A percentile compares a stretch with the other conserved stretches of the same genome.
Evolutionary conservation across 148 eudicot genomes (phyloP).

Genomic region (Persicaria maculosa): DNA sequence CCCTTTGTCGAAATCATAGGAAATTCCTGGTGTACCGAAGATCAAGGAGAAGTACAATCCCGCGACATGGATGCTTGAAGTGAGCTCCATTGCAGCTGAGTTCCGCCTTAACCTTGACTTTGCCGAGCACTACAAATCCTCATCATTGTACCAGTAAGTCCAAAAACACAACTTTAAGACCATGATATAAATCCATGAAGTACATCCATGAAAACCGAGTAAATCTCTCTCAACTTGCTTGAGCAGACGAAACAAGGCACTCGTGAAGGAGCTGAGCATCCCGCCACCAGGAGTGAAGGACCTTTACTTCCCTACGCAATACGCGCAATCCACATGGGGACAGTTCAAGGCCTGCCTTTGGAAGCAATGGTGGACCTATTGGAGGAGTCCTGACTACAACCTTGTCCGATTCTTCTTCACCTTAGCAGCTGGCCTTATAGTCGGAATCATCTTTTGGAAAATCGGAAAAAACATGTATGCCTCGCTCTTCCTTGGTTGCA

Average conservation of each 20-base stretch:
- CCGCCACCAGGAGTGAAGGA: slow-evolving; percentile 56
- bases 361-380: slow-evolving; percentile 75
- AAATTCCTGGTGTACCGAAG: slow-evolving; percentile 50
- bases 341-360: slow-evolving; percentile 67
- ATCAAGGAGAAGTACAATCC: slow-evolving; percentile 64
- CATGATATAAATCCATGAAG: not conserved
- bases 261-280: slow-evolving; percentile 48
- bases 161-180: not conserved
- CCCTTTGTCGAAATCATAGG: slow-evolving; percentile 17
- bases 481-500: not conserved
- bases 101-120: slow-evolving; percentile 55
- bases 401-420: slow-evolving; percentile 56
- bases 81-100: slow-evolving; percentile 61
- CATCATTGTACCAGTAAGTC: slow-evolving; percentile 56
- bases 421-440: slow-evolving; percentile 43
- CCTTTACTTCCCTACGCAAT: slow-evolving; percentile 41
- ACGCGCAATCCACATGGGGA: slow-evolving; percentile 45
- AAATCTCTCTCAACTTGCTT: not conserved
- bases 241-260: slow-evolving; percentile 49
- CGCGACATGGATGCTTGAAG: slow-evolving; percentile 85
- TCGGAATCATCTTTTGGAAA: slow-evolving; percentile 62
- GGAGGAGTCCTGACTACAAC: slow-evolving; percentile 79
- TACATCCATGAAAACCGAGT: not conserved
- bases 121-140: slow-evolving; percentile 49
- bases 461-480: slow-evolving; percentile 39